These are phyloP conservation scores for Herpetomonas samuelpessoai DNA, from an alignment of 208 protist genomes.

Conservation along the genomic window DNA sequence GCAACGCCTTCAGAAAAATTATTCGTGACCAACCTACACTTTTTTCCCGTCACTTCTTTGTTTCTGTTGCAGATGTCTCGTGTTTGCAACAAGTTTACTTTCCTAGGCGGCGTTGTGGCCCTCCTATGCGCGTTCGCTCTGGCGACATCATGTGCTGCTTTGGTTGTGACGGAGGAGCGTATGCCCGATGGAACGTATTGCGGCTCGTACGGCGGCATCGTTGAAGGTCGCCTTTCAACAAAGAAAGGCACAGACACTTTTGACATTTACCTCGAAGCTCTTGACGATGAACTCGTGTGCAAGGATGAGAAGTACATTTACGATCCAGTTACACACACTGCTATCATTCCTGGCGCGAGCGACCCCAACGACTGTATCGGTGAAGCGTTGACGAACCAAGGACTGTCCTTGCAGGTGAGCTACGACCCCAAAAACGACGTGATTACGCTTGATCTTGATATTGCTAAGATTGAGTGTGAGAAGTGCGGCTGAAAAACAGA, in stretches of 20 bases:
- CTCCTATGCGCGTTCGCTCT: not conserved
- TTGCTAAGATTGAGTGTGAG: constrained; percentile 42
- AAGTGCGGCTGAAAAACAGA: constrained; percentile 36
- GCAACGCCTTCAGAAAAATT: too few species aligned
- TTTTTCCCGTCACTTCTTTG: too few species aligned
- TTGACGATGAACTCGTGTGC: constrained; percentile 42
- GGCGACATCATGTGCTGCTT: not conserved
- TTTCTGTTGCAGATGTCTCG: too few species aligned
- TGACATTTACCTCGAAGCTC: constrained; percentile 48
- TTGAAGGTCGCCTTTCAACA: constrained; percentile 39
- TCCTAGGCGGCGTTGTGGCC: not conserved
- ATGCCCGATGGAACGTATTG: constrained; percentile 49
- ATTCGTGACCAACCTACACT: too few species aligned
- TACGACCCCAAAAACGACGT: constrained; percentile 45
- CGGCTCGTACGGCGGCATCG: constrained; percentile 45
- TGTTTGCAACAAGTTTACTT: too few species aligned
- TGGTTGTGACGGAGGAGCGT: constrained; percentile 3
- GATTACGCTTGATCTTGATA: constrained; percentile 50
- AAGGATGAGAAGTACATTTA: constrained; percentile 65
- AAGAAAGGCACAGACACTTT: constrained; percentile 16
- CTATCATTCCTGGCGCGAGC: constrained; percentile 21
- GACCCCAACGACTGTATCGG: constrained; percentile 75
- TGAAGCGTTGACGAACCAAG: constrained; percentile 30
- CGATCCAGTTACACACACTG: constrained; percentile 35
- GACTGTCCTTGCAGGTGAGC: constrained; percentile 30